A percentile compares a stretch with the other conserved stretches of the same genome.
These are phyloP conservation scores for Toxicodendron radicans DNA, from an alignment of 345 rosid species.

Conservation along the genomic window DNA sequence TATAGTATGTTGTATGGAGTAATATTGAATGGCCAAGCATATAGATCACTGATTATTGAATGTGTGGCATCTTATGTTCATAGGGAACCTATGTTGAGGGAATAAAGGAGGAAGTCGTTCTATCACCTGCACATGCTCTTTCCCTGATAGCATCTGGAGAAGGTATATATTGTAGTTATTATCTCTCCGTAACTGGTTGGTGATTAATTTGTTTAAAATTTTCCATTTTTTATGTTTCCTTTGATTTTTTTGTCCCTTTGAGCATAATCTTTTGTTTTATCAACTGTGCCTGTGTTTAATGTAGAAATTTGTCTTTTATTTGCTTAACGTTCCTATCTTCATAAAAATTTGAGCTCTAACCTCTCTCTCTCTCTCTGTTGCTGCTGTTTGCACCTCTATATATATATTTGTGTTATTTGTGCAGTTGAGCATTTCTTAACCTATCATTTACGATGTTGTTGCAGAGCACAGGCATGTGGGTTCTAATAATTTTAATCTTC, in stretches of 20 bases:
- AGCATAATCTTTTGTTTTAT: constrained; percentile 1
- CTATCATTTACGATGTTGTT: constrained; percentile 23
- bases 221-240: neutral
- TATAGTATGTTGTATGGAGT: neutral
- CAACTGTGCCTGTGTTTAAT: neutral
- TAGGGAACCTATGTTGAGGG: constrained; percentile 92
- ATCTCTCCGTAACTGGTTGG: neutral
- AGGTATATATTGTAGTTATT: constrained; percentile 44
- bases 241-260: neutral
- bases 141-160: constrained; percentile 97
- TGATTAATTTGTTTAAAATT: neutral
- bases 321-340: constrained; percentile 2
- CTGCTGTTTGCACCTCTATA: constrained; percentile 10
- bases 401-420: constrained; percentile 12
- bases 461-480: constrained; percentile 96
- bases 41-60: constrained; percentile 13
- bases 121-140: constrained; percentile 96
- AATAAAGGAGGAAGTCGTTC: constrained; percentile 92
- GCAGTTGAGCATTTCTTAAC: constrained; percentile 17
- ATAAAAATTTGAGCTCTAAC: constrained; percentile 6
- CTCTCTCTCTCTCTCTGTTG: constrained; percentile 5
- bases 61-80: constrained; percentile 23
- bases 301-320: neutral
- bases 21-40: neutral
- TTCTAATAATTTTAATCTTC: constrained; percentile 87